Base-by-base conservation (phyloP, 306 rosid genomes). In the Prunus mira region DNA sequence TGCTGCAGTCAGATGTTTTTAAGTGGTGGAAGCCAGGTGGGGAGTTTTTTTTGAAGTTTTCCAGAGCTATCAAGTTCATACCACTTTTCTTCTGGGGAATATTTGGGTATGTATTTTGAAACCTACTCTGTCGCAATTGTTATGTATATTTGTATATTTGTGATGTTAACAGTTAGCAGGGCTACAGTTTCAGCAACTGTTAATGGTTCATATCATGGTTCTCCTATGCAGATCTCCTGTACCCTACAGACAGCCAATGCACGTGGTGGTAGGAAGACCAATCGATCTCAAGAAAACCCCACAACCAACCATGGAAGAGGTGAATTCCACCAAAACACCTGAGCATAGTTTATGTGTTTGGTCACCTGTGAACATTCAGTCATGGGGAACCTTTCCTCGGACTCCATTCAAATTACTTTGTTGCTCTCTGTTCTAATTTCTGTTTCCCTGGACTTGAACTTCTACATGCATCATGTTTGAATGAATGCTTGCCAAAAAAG, bases 21-120 rank as follows among this genome's bases (percentile, higher is more conserved):
- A 87, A 84, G 55, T 94, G 98, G 98, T 94, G 96, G 97, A 94
- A 87, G 82, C 97, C 97, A 41, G 67, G 89, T 28, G 97, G 97
- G 82, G 84, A 89, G 80, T 34, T 89, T 5, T 63, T 86, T 76
- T 87, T 86, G 79, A 89, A 84, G 79, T 74, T 90, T 67, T 79
- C 96, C 12, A 85, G 98, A 80, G 88, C 85, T 69, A 84, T 94
- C 82, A 94, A 80, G 87, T 91, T 94, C 88, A 76, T 91, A 49
- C 98, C 97, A 28, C 62, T 94, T 69, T 82, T 66, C 74, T 94
- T 90, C 74, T 92, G 96, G 98, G 98, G 98, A 81, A 62, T 92
- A 78, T 84, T 86, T 14, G 93, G 98, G 98, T 92, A 85, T 55
- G 98, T 78, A 22, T 79, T 51, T 71, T 80, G 88, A 69, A 18